Evolutionary conservation across 1,284 basidiomycete genomes (phyloP), one percentile per base, ranked within the genome.

Genomic region (Marasmius fiardii): DNA sequence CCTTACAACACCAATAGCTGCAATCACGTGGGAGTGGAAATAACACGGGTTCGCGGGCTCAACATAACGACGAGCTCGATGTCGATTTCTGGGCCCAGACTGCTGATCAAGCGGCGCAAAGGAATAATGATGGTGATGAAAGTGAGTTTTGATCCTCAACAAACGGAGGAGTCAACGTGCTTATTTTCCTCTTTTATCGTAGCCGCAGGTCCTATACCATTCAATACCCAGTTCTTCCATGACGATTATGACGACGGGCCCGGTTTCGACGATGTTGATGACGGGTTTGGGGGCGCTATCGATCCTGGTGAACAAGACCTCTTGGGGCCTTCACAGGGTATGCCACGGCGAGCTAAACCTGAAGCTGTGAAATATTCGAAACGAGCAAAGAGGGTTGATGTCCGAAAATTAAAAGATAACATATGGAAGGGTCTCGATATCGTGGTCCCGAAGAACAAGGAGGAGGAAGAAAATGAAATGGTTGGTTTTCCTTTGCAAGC

Each of bases 151-250:
- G 31, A 24, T 6, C 11, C 11, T 24, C 10, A 21, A 21, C 23
- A 41, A 24, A 31, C 1, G 23, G 28, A n/a, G 10, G n/a, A n/a
- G 20, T 51, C 41, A 45, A 11, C 12, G 49, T 45, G 31, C 4
- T 23, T 58, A 80, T 79, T 70, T 45, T 72, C 71, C 78, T 66
- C 48, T 31, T 34, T 44, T 11, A 18, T 63, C 28, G 28, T 10
- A 31, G 28, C 28, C 57, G 81, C 75, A 34, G 78, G 74, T 50
- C 81, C 81, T 0, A 77, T 83, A 8, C 95, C 94, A 0, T 98
- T 98, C 72, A 92, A 91, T 62, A 95, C 95, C 0, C 96, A 98
- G 67, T 97, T 98, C 80, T 98, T 98, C 84, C 89, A 95, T 62
- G 96, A 98, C 61, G 92, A 93, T 57, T 83, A 84, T 59, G 92